Evolutionary conservation across 805 yeast species (phyloP), one percentile per base, ranked within the genome.

Genomic region (Candida stauntonica): DNA sequence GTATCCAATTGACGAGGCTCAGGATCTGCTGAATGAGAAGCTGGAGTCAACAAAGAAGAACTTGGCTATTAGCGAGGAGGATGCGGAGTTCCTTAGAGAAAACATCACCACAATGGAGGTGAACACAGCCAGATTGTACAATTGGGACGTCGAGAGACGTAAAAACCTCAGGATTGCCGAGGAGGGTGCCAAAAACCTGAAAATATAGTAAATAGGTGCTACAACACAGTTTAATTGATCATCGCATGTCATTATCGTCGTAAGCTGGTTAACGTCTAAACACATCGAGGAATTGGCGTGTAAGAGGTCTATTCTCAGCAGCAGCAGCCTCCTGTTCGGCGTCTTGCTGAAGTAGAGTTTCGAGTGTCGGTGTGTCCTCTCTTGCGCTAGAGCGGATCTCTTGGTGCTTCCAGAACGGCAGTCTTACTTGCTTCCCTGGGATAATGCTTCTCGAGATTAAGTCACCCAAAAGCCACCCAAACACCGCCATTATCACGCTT

Each of bases 31-130:
- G 39, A 55, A 67, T 11, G 70, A 70, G 27, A 78, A 91, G 58
- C 70, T 89, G 44, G 59, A 60, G 12, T 74, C 75, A 24, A 88
- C 95, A 13, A 65, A 73, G 49, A 66, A 71, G 28, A 81, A 75
- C 47, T 70, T 78, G 50, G 58, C 63, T 17, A 67, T 71, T 31
- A 82, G 94, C 26, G 77, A 85, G 48, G 95, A 85, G 47, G 99
- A 87, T 57, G 72, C 85, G 44, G 95, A 86, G 54, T 88, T 79
- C 49, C 69, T 81, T 45, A 76, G 93, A 47, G 93, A 85, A 49
- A 88, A 88, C 52, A 89, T 91, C 46, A 93, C 99, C 13, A 91
- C 97, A 3, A 86, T 93, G 89, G 98, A 93, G 61, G 99, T 93
- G 36, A 93, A 93, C 58, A 87, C 95, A 14, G 97, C 99, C 1